A percentile compares a stretch with the other conserved stretches of the same genome.
Conservation (phyloP, 1,284 basidiomycete genomes). For the Naganishia sp. region DNA sequence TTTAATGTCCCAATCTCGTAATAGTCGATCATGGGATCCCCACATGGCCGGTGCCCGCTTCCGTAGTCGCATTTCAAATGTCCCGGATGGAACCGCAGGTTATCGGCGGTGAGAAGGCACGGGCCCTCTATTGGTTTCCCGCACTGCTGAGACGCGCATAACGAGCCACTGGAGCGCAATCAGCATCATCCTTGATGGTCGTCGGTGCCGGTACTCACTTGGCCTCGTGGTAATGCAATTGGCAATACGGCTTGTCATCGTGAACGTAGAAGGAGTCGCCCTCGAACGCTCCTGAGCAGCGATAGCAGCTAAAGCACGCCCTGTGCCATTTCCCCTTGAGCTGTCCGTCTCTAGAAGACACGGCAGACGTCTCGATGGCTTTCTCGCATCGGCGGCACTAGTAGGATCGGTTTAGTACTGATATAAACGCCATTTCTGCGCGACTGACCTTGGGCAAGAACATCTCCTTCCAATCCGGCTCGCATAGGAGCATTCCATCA, state of each 20-base stretch:
- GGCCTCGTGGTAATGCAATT: constrained; percentile 84
- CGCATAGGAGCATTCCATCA: constrained; percentile 73
- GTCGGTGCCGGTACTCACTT: constrained; percentile 56
- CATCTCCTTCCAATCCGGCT: constrained; percentile 88
- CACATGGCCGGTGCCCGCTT: constrained; percentile 36
- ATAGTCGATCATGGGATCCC: constrained; percentile 23
- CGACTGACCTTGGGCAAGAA: constrained; percentile 76
- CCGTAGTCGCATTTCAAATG: constrained; percentile 63
- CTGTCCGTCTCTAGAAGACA: constrained; percentile 86
- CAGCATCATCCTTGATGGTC: neutral
- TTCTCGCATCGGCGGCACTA: constrained; percentile 79
- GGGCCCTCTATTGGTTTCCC: constrained; percentile 85
- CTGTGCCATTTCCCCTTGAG: constrained; percentile 89
- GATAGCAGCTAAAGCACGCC: constrained; percentile 81
- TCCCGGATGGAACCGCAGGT: constrained; percentile 78
- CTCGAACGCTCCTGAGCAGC: constrained; percentile 81
- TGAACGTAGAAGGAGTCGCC: constrained; percentile 85
- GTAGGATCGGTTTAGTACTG: constrained; percentile 18
- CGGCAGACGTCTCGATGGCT: constrained; percentile 83
- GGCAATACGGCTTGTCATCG: constrained; percentile 81
- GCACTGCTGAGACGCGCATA: constrained; percentile 75
- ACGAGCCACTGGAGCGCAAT: constrained; percentile 59
- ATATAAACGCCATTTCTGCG: constrained; percentile 7
- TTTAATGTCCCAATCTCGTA: constrained; percentile 30
- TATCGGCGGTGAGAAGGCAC: constrained; percentile 70